These are phyloP conservation scores for Emmonsiellopsis sp. DNA, from an alignment of 2,329 filamentous ascomycete species.

Conservation along the genomic window DNA sequence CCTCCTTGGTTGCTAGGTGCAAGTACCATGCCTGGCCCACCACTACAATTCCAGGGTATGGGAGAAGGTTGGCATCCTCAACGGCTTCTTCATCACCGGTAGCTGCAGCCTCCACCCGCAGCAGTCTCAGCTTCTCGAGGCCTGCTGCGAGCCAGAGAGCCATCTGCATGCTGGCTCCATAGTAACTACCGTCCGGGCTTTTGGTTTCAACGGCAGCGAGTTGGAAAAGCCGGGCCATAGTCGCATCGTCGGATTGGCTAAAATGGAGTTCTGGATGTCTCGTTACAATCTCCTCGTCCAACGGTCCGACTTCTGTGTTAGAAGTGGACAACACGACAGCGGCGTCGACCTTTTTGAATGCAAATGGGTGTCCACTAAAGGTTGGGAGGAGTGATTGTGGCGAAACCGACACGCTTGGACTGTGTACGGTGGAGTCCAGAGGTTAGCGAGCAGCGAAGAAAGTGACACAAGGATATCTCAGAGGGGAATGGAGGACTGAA, in stretches of 20 bases:
- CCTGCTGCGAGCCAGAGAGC: conserved; percentile 7
- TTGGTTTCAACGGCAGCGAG: conserved; percentile 6
- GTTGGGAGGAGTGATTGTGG: background rate
- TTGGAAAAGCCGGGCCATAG: background rate
- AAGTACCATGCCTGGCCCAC: conserved; percentile 7
- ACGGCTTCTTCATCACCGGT: background rate
- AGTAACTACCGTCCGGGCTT: conserved; percentile 6
- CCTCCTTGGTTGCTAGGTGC: background rate
- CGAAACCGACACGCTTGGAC: background rate
- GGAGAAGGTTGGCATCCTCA: background rate
- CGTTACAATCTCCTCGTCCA: background rate
- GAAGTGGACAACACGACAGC: background rate
- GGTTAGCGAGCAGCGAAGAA: background rate
- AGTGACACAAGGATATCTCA: background rate
- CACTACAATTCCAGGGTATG: conserved; percentile 3
- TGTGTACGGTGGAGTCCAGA: background rate
- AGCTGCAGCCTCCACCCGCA: background rate
- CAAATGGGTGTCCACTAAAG: background rate
- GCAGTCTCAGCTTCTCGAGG: conserved; percentile 1
- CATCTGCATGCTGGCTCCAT: conserved; percentile 4
- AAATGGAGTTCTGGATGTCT: background rate
- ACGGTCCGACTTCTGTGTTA: background rate
- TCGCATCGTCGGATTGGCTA: background rate
- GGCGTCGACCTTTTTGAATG: background rate
- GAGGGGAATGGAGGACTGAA: background rate